Base-by-base conservation (phyloP, 2,329 filamentous ascomycete species). In the Dothideomycetes sp. region DNA sequence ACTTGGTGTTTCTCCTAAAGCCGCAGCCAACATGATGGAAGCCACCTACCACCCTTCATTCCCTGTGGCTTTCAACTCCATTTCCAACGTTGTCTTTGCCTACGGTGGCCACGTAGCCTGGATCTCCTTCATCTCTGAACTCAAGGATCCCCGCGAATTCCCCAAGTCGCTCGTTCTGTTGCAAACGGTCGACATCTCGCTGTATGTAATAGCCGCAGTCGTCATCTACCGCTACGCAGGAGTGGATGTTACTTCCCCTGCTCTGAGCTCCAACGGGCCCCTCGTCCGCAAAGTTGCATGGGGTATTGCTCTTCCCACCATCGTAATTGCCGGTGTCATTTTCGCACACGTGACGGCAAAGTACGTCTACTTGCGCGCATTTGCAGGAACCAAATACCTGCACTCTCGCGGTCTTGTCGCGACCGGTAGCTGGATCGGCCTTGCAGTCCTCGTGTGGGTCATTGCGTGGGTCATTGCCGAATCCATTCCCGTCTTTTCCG, bases 21-120 rank as follows among this genome's bases (percentile, higher is more conserved):
- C 35, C 64, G 51, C 46, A 4, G 38, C 41, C 7, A 12, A 27
- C 22, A 37, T 35, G 2, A 34, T 48, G 17, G 42, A 36, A 24
- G 22, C 22, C 7, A 27, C 22, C 22, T 27, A 27, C 12, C 62
- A 16, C 53, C 56, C 42, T 49, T 82, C 44, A 79, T 86, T 45
- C 78, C 81, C 41, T 85, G 43, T 54, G 63, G 60, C 41, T 77
- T 77, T 19, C 77, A 82, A 75, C n/a, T 69, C 73, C 18, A 69
- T 81, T 29, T 70, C 68, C 52, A 84, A 84, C 60, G 84, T 85
- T 38, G 69, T 82, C 43, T 79, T 86, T 45, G 79, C 81, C 41
- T 85, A 44, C 54, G 63, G 60, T 41, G 77, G 77, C 18, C 77
- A 82, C 52, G 73, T 77, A 12, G 74, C 73, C 37, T 82, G 80